Evolutionary conservation across 768 basidiomycete species (phyloP), one percentile per base, ranked within the genome.

Genomic region (Naematelia encephala): DNA sequence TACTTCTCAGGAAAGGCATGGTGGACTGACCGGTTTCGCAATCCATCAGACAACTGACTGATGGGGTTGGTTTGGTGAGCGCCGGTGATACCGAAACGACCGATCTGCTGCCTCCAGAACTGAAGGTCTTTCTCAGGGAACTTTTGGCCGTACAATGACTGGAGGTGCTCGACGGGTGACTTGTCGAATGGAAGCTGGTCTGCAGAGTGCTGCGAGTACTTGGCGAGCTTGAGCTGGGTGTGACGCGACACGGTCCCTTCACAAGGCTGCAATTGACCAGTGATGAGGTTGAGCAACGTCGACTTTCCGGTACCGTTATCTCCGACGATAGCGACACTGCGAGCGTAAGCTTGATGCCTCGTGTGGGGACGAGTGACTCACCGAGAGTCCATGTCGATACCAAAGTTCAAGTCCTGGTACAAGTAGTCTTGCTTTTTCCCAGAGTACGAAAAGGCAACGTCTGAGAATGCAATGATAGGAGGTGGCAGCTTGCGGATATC

Each of bases 161-260:
- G 90, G 81, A 99, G 90, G 80, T 98, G 91, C 78, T 98, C 96
- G 69, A 98, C 82, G 2, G 96, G 93, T 23, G 85, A 81, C 74
- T 84, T 84, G 62, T 93, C 87, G 78, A 96, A 99, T 23, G 96
- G 96, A 10, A 99, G 85, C 78, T 99, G 96, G 79, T 99, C 96
- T 26, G 96, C 93, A 54, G 88, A 90, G 81, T 99, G 96, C 80
- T 99, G 96, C 4, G 89, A 91, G 82, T 99, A 99, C 79, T 98
- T 99, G 66, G 92, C 90, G 59, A 99, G 85, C 79, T 99, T 99
- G 68, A 99, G 84, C 19, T 82, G 82, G 44, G 87, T 81, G 77
- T 99, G 96, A 71, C 90, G 90, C 51, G 88, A 89, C 67, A 99
- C 77, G 39, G 90, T 91, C 51, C 96, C 96, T 76, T 88, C 84